phyloP scores from a whole-genome alignment of 108 stramenopile species.

The Asterionellopsis glacialis region DNA sequence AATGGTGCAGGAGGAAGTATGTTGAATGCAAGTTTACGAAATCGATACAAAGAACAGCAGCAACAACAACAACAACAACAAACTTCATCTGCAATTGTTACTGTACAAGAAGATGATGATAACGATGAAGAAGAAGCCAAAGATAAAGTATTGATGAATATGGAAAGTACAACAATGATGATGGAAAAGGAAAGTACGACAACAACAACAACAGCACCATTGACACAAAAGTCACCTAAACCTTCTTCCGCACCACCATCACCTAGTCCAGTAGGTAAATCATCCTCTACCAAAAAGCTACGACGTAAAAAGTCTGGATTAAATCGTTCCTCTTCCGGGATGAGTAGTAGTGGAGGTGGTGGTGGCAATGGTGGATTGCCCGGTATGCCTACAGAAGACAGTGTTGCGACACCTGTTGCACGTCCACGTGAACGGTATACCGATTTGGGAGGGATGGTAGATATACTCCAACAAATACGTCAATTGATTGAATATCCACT shows the following conservation, averaged over 20 bases:
- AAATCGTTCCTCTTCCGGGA: constrained; percentile 12
- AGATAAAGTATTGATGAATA: background rate
- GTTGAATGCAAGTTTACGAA: constrained; percentile 62
- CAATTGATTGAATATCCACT: constrained; percentile 92
- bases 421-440: constrained; percentile 79
- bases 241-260: background rate
- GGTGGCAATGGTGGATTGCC: background rate
- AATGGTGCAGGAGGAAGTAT: constrained; percentile 24
- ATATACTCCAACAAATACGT: constrained; percentile 64
- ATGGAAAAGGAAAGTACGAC: constrained; percentile 3
- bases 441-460: constrained; percentile 78
- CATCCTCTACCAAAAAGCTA: background rate
- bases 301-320: constrained; percentile 27
- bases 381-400: constrained; percentile 5
- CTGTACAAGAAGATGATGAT: constrained; percentile 11
- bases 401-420: constrained; percentile 45
- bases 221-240: background rate
- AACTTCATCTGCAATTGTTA: constrained; percentile 9
- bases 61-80: constrained; percentile 34
- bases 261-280: constrained; percentile 2
- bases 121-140: background rate
- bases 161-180: background rate
- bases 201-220: background rate
- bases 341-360: background rate
- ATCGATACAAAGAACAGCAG: constrained; percentile 58